phyloP scores from a whole-genome alignment of 202 grass and related monocot species.

The Brachypodium distachyon region DNA sequence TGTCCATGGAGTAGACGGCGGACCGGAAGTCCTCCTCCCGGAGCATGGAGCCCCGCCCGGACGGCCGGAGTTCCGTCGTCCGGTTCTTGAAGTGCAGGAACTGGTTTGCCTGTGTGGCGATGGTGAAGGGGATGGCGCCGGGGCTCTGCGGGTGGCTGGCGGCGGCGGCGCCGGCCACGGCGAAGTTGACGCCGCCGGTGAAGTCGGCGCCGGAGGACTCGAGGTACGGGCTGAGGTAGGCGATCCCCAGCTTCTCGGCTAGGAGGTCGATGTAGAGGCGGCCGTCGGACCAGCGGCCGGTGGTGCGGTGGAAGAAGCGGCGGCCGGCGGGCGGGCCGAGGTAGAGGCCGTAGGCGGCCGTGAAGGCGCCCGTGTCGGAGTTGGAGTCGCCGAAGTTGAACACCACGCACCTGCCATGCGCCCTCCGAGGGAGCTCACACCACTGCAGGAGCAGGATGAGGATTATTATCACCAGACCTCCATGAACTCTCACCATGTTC shows the following conservation, averaged over 20 bases:
- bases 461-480: neutral
- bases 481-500: neutral
- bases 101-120: conserved; percentile 33
- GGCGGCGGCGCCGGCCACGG: conserved; percentile 40
- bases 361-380: conserved; percentile 39
- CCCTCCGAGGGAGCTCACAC: neutral
- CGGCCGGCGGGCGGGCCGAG: conserved; percentile 35
- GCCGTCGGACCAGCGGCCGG: conserved; percentile 49
- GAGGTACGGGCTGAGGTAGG: conserved; percentile 46
- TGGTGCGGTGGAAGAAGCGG: conserved; percentile 46
- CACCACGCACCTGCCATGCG: conserved; percentile 32
- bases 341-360: conserved; percentile 34
- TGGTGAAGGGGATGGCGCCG: conserved; percentile 20
- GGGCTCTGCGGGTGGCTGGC: neutral
- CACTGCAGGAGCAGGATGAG: neutral
- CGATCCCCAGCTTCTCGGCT: conserved; percentile 41
- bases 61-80: conserved; percentile 29
- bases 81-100: conserved; percentile 43
- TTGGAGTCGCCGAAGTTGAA: conserved; percentile 78
- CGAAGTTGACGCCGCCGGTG: conserved; percentile 48
- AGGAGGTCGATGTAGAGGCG: conserved; percentile 55
- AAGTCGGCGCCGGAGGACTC: conserved; percentile 54
- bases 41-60: conserved; percentile 25
- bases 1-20: conserved; percentile 42
- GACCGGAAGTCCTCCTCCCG: conserved; percentile 20